These are phyloP conservation scores for Thalassiosira exigua DNA, from an alignment of 352 stramenopile genomes.

Conservation along the genomic window DNA sequence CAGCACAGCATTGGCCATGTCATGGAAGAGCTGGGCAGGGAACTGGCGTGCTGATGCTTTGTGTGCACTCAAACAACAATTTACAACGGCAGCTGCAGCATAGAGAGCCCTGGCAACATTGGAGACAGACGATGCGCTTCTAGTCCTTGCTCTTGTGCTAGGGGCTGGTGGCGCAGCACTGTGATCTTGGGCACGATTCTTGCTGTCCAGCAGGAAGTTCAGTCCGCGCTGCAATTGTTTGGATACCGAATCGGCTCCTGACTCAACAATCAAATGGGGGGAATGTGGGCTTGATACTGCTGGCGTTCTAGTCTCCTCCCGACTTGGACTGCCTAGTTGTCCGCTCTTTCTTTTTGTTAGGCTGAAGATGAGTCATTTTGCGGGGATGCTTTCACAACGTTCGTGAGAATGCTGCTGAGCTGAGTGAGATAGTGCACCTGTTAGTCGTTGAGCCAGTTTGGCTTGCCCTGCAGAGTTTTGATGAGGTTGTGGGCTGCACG, in stretches of 20 bases:
- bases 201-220: no score
- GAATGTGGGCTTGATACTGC: background rate
- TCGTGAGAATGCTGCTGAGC: no score
- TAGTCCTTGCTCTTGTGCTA: background rate
- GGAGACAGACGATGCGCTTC: background rate
- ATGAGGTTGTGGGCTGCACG: conserved; percentile 14
- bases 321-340: background rate
- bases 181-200: background rate
- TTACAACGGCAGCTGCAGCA: background rate
- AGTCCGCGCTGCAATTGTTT: no score
- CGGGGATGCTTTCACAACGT: background rate
- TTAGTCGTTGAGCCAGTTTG: no score
- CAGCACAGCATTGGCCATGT: conserved; percentile 39
- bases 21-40: background rate
- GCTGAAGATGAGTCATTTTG: background rate
- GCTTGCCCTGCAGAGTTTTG: background rate
- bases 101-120: no score
- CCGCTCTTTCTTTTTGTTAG: background rate
- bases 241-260: no score
- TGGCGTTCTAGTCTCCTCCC: background rate
- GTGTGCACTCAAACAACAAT: no score
- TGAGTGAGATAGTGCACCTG: no score
- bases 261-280: no score
- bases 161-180: background rate
- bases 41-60: no score